These are phyloP conservation scores for Lecanosticta acicola DNA, from an alignment of 2,329 filamentous ascomycete genomes.

Conservation along the genomic window DNA sequence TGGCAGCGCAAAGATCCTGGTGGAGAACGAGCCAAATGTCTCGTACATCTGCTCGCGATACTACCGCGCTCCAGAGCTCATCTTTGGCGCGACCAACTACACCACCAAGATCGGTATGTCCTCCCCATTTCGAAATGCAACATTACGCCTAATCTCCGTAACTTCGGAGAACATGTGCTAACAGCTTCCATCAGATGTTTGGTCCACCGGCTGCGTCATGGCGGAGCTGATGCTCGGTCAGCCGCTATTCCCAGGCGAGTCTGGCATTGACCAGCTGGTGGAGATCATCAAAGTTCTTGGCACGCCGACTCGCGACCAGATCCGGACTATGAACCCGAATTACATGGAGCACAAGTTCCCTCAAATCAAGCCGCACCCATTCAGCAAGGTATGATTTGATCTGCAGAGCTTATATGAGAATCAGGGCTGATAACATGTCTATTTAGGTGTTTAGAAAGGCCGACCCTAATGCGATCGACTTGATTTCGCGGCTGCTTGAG, in stretches of 20 bases:
- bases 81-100: slow-evolving; percentile 98
- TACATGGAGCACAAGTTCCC: slow-evolving; percentile 99
- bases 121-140: neutral
- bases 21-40: slow-evolving; percentile 98
- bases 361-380: slow-evolving; percentile 98
- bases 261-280: slow-evolving; percentile 94
- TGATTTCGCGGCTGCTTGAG: slow-evolving; percentile 89
- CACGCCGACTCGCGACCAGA: slow-evolving; percentile 94
- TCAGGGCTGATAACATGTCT: neutral
- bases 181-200: slow-evolving; percentile 66
- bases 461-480: slow-evolving; percentile 82
- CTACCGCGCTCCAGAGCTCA: slow-evolving; percentile 95
- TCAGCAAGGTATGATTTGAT: slow-evolving; percentile 66
- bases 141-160: slow-evolving; percentile 2
- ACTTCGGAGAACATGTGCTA: slow-evolving; percentile 10
- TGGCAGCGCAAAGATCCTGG: slow-evolving; percentile 95
- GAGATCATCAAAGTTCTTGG: slow-evolving; percentile 99
- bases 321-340: slow-evolving; percentile 99
- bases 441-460: slow-evolving; percentile 90
- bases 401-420: neutral
- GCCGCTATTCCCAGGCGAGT: slow-evolving; percentile 95
- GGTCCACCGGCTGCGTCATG: slow-evolving; percentile 99
- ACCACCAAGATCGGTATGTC: slow-evolving; percentile 96
- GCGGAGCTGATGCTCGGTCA: slow-evolving; percentile 98
- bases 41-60: slow-evolving; percentile 99